These are phyloP conservation scores for Berkeleyomyces rouxiae DNA, from an alignment of 2,329 filamentous ascomycete genomes.

Conservation along the genomic window DNA sequence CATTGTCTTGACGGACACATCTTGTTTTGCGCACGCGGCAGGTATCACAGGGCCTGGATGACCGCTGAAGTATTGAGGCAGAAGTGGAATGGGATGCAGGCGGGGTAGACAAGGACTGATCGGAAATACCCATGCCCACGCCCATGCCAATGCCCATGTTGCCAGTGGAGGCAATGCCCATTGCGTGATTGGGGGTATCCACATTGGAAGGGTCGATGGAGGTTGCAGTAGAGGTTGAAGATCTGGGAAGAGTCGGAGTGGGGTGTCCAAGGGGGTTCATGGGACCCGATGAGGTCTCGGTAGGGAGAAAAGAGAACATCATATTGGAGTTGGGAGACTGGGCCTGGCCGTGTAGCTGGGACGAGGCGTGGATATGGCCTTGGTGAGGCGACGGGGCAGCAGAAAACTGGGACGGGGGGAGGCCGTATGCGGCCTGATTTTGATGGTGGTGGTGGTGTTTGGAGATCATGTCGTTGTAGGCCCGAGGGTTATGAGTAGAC, in stretches of 20 bases:
- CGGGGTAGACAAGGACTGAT: neutral
- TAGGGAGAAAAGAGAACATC: conserved; percentile 11
- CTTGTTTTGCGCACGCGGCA: conserved; percentile 49
- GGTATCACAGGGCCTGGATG: conserved; percentile 40
- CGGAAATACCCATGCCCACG: neutral
- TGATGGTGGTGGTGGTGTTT: conserved; percentile 1
- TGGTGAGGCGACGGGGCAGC: neutral
- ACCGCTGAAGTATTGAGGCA: conserved; percentile 5
- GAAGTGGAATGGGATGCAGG: conserved; percentile 1
- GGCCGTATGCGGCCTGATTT: neutral
- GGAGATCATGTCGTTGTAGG: conserved; percentile 8
- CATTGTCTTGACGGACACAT: conserved; percentile 45
- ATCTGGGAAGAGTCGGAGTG: neutral
- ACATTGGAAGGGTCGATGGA: neutral
- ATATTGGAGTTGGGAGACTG: conserved; percentile 3
- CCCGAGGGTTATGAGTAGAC: conserved; percentile 2
- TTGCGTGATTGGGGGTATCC: neutral
- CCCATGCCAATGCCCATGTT: conserved; percentile 8
- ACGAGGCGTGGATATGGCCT: neutral
- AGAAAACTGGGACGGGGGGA: neutral
- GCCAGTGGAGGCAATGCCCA: neutral
- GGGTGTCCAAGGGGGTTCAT: neutral
- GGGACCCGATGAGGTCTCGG: neutral
- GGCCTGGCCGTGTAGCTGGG: neutral
- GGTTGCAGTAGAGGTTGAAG: neutral